Evolutionary conservation across 495 filamentous ascomycete genomes (phyloP).

Genomic region (Amniculicola lignicola): DNA sequence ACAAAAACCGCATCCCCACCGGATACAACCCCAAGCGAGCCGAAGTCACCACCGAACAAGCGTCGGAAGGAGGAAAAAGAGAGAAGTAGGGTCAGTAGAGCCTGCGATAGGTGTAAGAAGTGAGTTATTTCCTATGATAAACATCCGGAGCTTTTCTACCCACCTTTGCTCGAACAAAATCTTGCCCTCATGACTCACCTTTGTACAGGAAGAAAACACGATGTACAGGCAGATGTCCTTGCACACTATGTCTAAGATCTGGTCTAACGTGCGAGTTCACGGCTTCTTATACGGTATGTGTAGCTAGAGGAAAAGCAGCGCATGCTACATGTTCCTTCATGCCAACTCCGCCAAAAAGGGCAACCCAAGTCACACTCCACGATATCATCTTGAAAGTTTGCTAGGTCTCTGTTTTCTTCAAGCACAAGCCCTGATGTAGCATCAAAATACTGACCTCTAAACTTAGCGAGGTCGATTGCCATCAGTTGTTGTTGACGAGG

Average conservation of each 20-base stretch:
- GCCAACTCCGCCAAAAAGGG: too few relatives aligned
- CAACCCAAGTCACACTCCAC: too few relatives aligned
- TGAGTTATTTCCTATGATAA: constrained; percentile 1
- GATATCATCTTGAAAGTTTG: too few relatives aligned
- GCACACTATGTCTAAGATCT: constrained; percentile 14
- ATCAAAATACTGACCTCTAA: too few relatives aligned
- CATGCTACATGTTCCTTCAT: too few relatives aligned
- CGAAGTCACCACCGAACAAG: constrained; percentile 6
- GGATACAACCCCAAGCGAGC: not conserved
- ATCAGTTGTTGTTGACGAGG: constrained; percentile 22
- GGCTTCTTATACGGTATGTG: constrained; percentile 24
- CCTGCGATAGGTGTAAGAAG: constrained; percentile 27
- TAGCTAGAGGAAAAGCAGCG: too few relatives aligned
- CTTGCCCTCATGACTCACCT: not conserved
- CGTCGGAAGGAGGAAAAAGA: constrained; percentile 17
- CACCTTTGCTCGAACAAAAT: too few relatives aligned
- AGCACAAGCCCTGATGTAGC: too few relatives aligned
- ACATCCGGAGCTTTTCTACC: not conserved
- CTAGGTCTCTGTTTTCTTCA: too few relatives aligned
- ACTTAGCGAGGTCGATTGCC: constrained; percentile 22
- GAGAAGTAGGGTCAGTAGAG: constrained; percentile 15
- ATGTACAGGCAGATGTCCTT: constrained; percentile 25
- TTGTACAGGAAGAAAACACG: constrained; percentile 22
- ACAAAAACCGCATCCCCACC: not conserved
- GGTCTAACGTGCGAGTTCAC: constrained; percentile 26